Base-by-base conservation (phyloP, 192 early-diverging fungal genomes). In the Backusella liffmaniae region DNA sequence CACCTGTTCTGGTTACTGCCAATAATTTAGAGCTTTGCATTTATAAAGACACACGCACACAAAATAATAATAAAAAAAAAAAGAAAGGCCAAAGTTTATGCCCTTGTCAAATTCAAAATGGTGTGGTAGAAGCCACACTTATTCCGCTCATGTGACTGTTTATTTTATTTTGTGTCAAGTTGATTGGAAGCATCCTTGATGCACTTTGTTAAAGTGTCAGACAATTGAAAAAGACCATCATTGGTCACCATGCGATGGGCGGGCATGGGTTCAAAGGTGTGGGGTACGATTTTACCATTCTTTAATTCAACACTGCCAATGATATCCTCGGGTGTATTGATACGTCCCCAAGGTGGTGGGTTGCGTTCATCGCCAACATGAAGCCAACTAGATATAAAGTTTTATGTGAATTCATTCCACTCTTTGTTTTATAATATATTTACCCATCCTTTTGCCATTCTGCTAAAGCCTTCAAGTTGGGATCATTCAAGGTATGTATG, bases 311-410 rank as follows among this genome's bases (percentile, higher is more conserved):
- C 86, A 69, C 86, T 87, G 32, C 90, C 90, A 76, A 91, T 84
- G 32, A 89, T 91, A 76, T 91, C 87, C 67, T 91, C 90, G 21
- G 90, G 88, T 32, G 76, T 72, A 16, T 88, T 87, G 42, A 89
- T 91, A 23, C 90, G 66, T 23, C 82, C 82, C 66, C 76, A 84
- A 29, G 79, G 82, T 34, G 86, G 77, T 12, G 77, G 77, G 70
- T 83, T 79, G 9, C 82, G 75, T 41, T 79, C 82, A 73, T 83
- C 82, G 5, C 75, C 82, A 34, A 83, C 49, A 70, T 83, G 82
- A 7, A 83, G 21, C 82, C 82, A 83, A 0, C 82, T 83, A 32
- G 7, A 51, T 51, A 3, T 34, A 32, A 23, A 49, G 10, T 1
- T 9, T 39, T 39, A 39, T 39, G 12, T 1, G 10, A 10, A 39